A percentile compares a stretch with the other conserved stretches of the same genome.
Evolutionary conservation across 169 alveolate species (phyloP).

Genomic region (Cryptosporidium baileyi): DNA sequence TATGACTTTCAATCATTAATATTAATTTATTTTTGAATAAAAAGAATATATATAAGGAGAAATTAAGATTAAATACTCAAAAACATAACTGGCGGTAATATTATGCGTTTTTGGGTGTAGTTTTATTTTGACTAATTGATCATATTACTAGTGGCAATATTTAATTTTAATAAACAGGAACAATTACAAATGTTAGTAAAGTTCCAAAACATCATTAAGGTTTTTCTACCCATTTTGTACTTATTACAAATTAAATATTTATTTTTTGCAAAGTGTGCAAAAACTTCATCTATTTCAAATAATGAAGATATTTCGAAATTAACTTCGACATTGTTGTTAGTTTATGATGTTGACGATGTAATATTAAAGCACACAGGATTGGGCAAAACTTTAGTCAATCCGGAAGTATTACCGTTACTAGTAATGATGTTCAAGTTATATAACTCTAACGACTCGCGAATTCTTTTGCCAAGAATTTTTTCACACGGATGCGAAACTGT

Average conservation of each 20-base stretch:
- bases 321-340: slow-evolving; percentile 1
- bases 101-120: slow-evolving; percentile 67
- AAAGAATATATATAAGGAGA: too few species aligned
- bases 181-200: background rate
- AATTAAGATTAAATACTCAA: background rate
- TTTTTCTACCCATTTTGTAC: background rate
- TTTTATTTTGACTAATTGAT: background rate
- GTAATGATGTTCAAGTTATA: slow-evolving; percentile 7
- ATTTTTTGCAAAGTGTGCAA: background rate
- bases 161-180: too few species aligned
- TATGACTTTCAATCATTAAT: too few species aligned
- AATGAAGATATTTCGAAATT: background rate
- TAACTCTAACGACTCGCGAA: slow-evolving; percentile 21
- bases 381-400: slow-evolving; percentile 42
- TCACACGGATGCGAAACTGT: slow-evolving; percentile 67
- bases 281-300: background rate
- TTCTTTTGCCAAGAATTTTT: slow-evolving; percentile 40
- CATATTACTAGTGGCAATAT: slow-evolving; percentile 2
- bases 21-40: too few species aligned
- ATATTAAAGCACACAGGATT: slow-evolving; percentile 10
- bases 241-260: background rate
- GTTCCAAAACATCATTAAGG: background rate
- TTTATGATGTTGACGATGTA: slow-evolving; percentile 63
- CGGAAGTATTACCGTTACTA: slow-evolving; percentile 47
- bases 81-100: slow-evolving; percentile 26